These are phyloP conservation scores for Carallia pectinifolia DNA, from an alignment of 345 rosid genomes.

Conservation along the genomic window DNA sequence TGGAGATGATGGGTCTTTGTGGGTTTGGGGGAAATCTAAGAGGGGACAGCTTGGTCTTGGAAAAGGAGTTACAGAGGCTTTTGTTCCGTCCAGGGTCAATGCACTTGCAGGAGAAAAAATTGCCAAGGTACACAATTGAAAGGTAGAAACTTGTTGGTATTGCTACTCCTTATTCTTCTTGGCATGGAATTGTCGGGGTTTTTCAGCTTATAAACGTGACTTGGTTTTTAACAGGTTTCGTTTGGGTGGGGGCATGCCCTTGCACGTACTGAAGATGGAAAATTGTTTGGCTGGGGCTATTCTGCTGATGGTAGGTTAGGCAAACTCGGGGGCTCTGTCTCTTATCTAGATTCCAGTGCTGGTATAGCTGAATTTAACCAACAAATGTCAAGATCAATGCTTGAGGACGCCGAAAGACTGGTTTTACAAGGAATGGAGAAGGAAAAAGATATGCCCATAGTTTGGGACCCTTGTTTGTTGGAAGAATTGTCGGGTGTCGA, in stretches of 20 bases:
- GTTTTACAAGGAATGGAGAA: conserved; percentile 71
- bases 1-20: conserved; percentile 77
- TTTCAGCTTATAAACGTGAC: not conserved
- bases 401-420: conserved; percentile 56
- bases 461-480: conserved; percentile 74
- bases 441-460: conserved; percentile 76
- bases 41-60: conserved; percentile 98
- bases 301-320: conserved; percentile 88
- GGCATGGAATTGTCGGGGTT: not conserved
- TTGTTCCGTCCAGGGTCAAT: conserved; percentile 58
- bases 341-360: conserved; percentile 51
- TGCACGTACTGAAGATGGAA: conserved; percentile 67
- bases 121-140: conserved; percentile 50
- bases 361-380: conserved; percentile 15
- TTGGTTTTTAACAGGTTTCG: conserved; percentile 54
- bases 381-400: conserved; percentile 19
- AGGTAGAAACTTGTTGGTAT: conserved; percentile 18
- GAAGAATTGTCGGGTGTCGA: conserved; percentile 51
- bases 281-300: conserved; percentile 90
- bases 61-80: conserved; percentile 48
- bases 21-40: conserved; percentile 98
- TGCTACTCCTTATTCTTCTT: not conserved
- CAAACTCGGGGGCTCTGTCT: conserved; percentile 43
- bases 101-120: conserved; percentile 59
- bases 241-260: conserved; percentile 96